Percentiles rank a stretch among this genome's conserved stretches.
Evolutionary conservation across 2,329 filamentous ascomycete genomes (phyloP).

Genomic region (Diaporthe citrichinensis): DNA sequence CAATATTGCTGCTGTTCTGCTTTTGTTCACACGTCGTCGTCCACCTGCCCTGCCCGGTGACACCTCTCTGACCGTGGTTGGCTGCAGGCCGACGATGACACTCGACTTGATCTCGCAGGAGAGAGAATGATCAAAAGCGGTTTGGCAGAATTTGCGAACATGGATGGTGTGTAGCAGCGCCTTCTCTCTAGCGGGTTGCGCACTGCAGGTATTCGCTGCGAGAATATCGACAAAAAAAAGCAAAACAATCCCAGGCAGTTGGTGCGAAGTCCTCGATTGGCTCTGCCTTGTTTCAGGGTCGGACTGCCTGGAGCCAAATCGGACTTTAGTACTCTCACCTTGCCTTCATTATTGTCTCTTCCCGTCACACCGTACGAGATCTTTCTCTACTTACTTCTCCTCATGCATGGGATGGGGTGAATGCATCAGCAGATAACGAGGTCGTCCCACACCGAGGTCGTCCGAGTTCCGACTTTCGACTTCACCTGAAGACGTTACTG

Average conservation of each 20-base stretch:
- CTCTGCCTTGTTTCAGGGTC: slow-evolving; percentile 6
- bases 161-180: not conserved
- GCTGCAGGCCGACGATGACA: not conserved
- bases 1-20: not conserved
- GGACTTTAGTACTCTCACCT: slow-evolving; percentile 9
- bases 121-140: not conserved
- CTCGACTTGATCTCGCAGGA: slow-evolving; percentile 11
- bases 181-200: not conserved
- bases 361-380: not conserved
- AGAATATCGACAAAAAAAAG: not conserved
- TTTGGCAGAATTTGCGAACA: not conserved
- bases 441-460: not conserved
- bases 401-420: not conserved
- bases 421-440: not conserved
- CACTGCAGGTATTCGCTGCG: not conserved
- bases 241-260: slow-evolving; percentile 3
- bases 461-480: not conserved
- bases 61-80: not conserved
- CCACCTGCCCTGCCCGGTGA: no score
- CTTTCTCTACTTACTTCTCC: not conserved
- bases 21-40: not conserved
- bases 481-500: not conserved
- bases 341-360: not conserved
- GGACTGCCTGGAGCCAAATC: slow-evolving; percentile 8
- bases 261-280: slow-evolving; percentile 16